Evolutionary conservation across 257 asterid genomes (phyloP), one percentile per base, ranked within the genome.

Genomic region (Leptodermis oblonga): DNA sequence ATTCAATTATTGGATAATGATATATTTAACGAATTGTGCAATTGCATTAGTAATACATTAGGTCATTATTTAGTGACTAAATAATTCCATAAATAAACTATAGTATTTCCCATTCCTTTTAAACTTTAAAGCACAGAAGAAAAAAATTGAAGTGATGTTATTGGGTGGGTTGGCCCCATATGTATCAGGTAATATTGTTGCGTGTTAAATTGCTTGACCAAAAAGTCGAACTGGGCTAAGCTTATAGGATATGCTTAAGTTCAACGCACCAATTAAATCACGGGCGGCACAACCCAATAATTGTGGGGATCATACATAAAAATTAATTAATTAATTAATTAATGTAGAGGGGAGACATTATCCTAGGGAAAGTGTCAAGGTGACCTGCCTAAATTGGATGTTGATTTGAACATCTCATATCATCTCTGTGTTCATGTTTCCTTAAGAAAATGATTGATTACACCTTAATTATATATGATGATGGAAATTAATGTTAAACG

Each of bases 371-470:
- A 62, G 73, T 45, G 70, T 68, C 72, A 73, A 20, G 23, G 52
- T 69, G 79, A 70, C 52, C 70, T 62, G 76, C 74, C 82, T 56
- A 68, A 75, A 65, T 62, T 39, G 71, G 77, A 67, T 69, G 49
- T 45, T 76, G 75, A 77, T 48, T 36, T 55, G 49, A 61, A 67
- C 6, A 71, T 76, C 23, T 52, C 72, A 71, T 80, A 58, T 73
- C 80, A 80, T 62, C 71, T 72, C 55, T 73, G 59, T 76, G 58
- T 73, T 42, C 67, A 45, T 65, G 68, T 41, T 28, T 37, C 18
- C 4, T 11, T n/a, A 11, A 22, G 33, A 34, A 51, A 51, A 52
- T n/a, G 51, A 34, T 54, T 52, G 53, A 25, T 64, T 31, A 63
- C 68, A 53, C 49, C 51, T 58, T 15, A 3, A 56, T 56, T 31